Percentiles rank a stretch among this genome's conserved stretches.
Conservation (phyloP, 192 early-diverging fungal genomes). For the Coemansia sp. region DNA sequence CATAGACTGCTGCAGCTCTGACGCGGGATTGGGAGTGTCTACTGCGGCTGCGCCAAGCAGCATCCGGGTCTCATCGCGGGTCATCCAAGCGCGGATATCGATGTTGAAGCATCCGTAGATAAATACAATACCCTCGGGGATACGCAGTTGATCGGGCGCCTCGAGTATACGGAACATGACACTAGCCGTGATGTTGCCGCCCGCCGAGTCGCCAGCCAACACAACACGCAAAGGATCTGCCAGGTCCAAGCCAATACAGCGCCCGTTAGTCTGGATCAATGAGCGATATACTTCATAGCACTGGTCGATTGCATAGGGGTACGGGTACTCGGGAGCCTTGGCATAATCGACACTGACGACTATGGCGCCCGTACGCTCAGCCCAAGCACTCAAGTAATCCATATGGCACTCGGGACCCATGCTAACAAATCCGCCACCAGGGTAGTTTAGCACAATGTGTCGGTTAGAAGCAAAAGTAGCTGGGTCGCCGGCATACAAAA, state of each 20-base stretch:
- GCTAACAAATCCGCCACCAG: constrained; percentile 91
- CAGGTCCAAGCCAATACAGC: constrained; percentile 74
- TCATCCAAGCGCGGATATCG: constrained; percentile 94
- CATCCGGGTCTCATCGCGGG: constrained; percentile 43
- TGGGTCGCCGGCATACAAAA: constrained; percentile 62
- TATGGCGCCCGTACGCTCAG: constrained; percentile 68
- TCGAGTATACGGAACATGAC: constrained; percentile 82
- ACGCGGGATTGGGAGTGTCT: neutral
- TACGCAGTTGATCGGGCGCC: constrained; percentile 57
- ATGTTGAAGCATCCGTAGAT: constrained; percentile 92
- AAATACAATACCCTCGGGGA: constrained; percentile 78
- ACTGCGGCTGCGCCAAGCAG: constrained; percentile 24
- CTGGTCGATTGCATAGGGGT: constrained; percentile 87
- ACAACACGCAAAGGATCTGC: constrained; percentile 69
- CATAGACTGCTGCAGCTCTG: neutral
- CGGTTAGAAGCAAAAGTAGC: constrained; percentile 36
- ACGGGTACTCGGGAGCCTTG: constrained; percentile 96
- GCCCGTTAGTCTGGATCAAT: constrained; percentile 77
- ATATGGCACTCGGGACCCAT: constrained; percentile 89
- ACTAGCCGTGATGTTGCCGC: constrained; percentile 85
- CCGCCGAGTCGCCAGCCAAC: constrained; percentile 91
- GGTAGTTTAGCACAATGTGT: constrained; percentile 64
- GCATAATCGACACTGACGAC: constrained; percentile 89
- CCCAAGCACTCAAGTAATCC: constrained; percentile 82
- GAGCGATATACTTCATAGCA: constrained; percentile 85